These are phyloP conservation scores for Pestalotiopsis sp. DNA, from an alignment of 2,329 filamentous ascomycete genomes.

Conservation along the genomic window DNA sequence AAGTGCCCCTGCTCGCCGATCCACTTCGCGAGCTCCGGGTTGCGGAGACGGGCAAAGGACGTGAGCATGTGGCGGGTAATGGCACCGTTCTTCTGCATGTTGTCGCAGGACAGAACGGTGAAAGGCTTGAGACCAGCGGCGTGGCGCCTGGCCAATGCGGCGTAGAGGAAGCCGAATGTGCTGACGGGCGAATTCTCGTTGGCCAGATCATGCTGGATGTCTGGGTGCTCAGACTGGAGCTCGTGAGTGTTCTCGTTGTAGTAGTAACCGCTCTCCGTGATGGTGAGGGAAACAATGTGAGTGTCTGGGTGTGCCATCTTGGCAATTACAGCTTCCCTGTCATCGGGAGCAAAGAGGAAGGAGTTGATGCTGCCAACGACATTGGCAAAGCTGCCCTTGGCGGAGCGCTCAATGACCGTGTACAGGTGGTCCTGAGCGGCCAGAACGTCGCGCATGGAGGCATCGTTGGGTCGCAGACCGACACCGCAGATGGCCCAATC, in stretches of 20 bases:
- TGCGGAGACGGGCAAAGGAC: slow-evolving; percentile 49
- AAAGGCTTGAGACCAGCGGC: slow-evolving; percentile 51
- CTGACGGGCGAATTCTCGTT: slow-evolving; percentile 46
- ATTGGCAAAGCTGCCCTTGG: slow-evolving; percentile 48
- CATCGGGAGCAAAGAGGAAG: slow-evolving; percentile 54
- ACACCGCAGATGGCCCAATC: slow-evolving; percentile 56
- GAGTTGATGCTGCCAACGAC: slow-evolving; percentile 56
- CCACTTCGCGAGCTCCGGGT: slow-evolving; percentile 52
- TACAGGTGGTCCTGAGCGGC: slow-evolving; percentile 52
- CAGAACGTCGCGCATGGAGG: slow-evolving; percentile 53
- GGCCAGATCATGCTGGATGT: slow-evolving; percentile 51
- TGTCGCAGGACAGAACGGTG: slow-evolving; percentile 58
- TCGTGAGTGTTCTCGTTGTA: slow-evolving; percentile 62
- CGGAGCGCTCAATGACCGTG: slow-evolving; percentile 57
- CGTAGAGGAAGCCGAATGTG: slow-evolving; percentile 56
- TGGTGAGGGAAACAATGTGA: slow-evolving; percentile 57
- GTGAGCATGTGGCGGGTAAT: slow-evolving; percentile 55
- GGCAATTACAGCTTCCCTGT: slow-evolving; percentile 53
- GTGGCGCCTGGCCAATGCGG: slow-evolving; percentile 49
- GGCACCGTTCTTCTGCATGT: slow-evolving; percentile 60
- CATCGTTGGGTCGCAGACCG: slow-evolving; percentile 52
- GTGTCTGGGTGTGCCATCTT: slow-evolving; percentile 60
- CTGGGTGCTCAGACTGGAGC: slow-evolving; percentile 48
- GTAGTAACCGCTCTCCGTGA: slow-evolving; percentile 60
- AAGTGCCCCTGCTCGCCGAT: slow-evolving; percentile 50